Evolutionary conservation across 1,284 basidiomycete species (phyloP).

Genomic region (Apiotrichum porosum): DNA sequence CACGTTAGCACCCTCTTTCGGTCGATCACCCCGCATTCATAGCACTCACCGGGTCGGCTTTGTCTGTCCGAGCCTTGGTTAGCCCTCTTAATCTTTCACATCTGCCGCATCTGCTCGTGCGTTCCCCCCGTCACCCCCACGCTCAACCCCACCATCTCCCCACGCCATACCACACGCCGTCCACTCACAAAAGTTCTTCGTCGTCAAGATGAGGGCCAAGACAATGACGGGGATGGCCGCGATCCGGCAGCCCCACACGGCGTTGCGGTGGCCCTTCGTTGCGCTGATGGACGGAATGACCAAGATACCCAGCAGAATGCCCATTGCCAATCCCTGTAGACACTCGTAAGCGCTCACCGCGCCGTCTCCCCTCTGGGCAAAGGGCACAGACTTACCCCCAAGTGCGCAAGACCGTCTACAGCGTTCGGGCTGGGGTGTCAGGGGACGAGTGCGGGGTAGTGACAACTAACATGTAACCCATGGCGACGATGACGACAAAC

Average conservation of each 20-base stretch:
- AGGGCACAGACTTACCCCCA: slow-evolving; percentile 42
- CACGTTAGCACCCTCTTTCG: slow-evolving; percentile 3
- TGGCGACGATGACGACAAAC: slow-evolving; percentile 72
- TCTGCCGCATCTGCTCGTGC: not conserved
- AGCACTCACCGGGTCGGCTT: slow-evolving; percentile 31
- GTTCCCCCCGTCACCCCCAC: too few species aligned
- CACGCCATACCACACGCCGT: not conserved
- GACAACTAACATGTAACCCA: slow-evolving; percentile 63
- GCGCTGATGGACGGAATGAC: slow-evolving; percentile 85
- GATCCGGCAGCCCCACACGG: slow-evolving; percentile 69
- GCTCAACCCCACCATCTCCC: not conserved
- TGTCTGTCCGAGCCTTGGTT: slow-evolving; percentile 16
- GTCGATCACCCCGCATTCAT: not conserved
- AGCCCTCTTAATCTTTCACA: slow-evolving; percentile 1
- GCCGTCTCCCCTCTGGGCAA: too few species aligned
- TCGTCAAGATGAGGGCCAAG: slow-evolving; percentile 74
- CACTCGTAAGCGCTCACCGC: not conserved
- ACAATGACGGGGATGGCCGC: slow-evolving; percentile 68
- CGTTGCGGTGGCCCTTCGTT: slow-evolving; percentile 65
- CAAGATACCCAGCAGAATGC: slow-evolving; percentile 67
- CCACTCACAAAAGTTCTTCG: slow-evolving; percentile 69
- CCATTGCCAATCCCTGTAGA: slow-evolving; percentile 55
- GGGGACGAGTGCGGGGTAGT: too few species aligned
- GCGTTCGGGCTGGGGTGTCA: slow-evolving; percentile 32
- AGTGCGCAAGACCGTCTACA: slow-evolving; percentile 50